Percentiles rank a stretch among this genome's conserved stretches.
Conservation (phyloP, 352 stramenopile genomes). For the Phytophthora vignae region DNA sequence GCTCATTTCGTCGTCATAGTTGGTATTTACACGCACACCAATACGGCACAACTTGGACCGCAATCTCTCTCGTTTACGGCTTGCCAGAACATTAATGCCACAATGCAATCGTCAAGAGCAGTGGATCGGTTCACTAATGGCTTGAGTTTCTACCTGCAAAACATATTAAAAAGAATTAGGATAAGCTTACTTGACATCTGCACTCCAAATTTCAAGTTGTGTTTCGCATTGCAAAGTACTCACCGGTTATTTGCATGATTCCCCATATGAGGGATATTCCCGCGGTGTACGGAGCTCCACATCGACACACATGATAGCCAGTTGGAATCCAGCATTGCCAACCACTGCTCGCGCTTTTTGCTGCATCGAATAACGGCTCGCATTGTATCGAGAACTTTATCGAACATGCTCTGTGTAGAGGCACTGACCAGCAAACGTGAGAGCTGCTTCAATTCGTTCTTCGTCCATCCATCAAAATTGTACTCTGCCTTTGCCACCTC, state of each 20-base stretch:
- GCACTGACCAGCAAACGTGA: conserved; percentile 1
- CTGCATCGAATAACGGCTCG: conserved; percentile 13
- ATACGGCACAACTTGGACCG: not conserved
- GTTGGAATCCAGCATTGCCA: too few species aligned
- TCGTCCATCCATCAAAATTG: not conserved
- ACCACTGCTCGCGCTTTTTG: not conserved
- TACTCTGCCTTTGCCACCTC: not conserved
- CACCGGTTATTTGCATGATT: conserved; percentile 26
- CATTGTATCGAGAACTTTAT: conserved; percentile 5
- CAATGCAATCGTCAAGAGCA: not conserved
- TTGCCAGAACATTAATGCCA: not conserved
- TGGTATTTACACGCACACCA: not conserved
- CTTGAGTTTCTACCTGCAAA: not conserved
- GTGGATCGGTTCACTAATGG: not conserved
- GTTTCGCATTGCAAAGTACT: not conserved
- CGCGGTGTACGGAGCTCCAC: conserved; percentile 12
- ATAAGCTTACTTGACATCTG: not conserved
- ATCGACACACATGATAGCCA: not conserved
- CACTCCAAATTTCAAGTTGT: not conserved
- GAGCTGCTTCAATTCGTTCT: conserved; percentile 13
- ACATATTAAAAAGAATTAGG: not conserved
- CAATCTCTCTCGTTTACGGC: not conserved
- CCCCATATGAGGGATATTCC: conserved; percentile 16
- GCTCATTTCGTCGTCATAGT: conserved; percentile 14
- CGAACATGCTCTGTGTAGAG: not conserved